A percentile compares a stretch with the other conserved stretches of the same genome.
These are phyloP conservation scores for Plantago coronopus DNA, from an alignment of 305 asterid genomes.

Conservation along the genomic window DNA sequence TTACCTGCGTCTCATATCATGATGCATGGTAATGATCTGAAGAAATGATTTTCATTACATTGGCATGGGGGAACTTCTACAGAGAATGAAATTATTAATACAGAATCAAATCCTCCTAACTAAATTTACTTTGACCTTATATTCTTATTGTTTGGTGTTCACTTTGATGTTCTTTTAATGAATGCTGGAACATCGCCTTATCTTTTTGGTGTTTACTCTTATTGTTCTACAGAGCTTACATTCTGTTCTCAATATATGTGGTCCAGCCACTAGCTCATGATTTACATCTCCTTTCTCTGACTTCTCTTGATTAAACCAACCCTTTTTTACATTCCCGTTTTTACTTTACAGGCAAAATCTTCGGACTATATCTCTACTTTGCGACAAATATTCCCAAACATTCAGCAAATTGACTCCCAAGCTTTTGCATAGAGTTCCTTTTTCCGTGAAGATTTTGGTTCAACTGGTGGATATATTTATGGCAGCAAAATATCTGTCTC, in stretches of 20 bases:
- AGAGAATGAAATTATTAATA: too few species aligned
- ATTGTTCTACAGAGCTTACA: constrained; percentile 1
- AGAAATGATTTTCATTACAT: too few species aligned
- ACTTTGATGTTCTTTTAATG: too few species aligned
- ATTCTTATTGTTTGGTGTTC: too few species aligned
- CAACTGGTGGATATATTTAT: background rate
- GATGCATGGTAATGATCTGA: too few species aligned
- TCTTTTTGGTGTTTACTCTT: too few species aligned
- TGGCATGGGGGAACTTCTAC: too few species aligned
- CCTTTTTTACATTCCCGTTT: constrained; percentile 7
- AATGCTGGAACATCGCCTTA: too few species aligned
- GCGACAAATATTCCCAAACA: constrained; percentile 64
- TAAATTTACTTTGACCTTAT: too few species aligned
- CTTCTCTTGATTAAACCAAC: background rate
- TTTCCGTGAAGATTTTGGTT: constrained; percentile 18
- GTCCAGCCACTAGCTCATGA: background rate
- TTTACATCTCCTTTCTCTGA: background rate
- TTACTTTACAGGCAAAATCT: constrained; percentile 61
- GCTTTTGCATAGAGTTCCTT: constrained; percentile 43
- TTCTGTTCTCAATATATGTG: background rate
- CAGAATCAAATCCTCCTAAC: too few species aligned
- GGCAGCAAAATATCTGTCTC: background rate
- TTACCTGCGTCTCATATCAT: too few species aligned
- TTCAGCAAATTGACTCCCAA: constrained; percentile 83
- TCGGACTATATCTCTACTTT: constrained; percentile 51